Evolutionary conservation across 2,329 filamentous ascomycete species (phyloP), one percentile per base, ranked within the genome.

Genomic region (Diaporthe sp.): DNA sequence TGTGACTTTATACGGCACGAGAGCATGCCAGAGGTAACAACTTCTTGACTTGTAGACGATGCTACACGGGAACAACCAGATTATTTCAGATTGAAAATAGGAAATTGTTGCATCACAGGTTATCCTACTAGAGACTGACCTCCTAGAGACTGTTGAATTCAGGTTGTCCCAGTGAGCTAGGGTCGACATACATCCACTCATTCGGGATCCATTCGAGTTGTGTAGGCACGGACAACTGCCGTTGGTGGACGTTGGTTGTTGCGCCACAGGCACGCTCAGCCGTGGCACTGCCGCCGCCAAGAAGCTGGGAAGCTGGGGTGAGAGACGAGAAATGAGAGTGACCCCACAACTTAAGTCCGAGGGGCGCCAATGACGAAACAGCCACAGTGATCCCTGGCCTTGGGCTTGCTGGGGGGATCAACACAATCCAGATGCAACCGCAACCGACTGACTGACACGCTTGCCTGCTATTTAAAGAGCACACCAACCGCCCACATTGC

Each of bases 231-330:
- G 39, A 15, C 46, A 34, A n/a, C 9, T 22, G 61, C 25, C 5
- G 61, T 42, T 61, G 58, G 37, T 61, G n/a, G n/a, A 25, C 8
- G 34, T 19, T 12, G 13, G 28, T 2, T n/a, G 34, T 58, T 22
- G 39, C 37, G 39, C 61, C 25, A 31, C 25, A 8, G 25, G 4
- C 5, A 28, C 15, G 44, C 62, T 51, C 62, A 51, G 65, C 65
- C 46, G n/a, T 68, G 65, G 65, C 65, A 68, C 62, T 39, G 62
- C 62, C 46, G 62, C 62, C 22, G 46, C 62, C 62, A 68, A 53
- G 46, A 39, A 68, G 46, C 62, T 51, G 31, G 31, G 37, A 39
- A 39, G 37, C 37, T 12, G 37, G n/a, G 22, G 4, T n/a, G 7
- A 37, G 46, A 13, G 39, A 7, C 9, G 19, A 53, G 65, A 28